phyloP scores from a whole-genome alignment of 495 filamentous ascomycete genomes.

The Penicillium fimorum region DNA sequence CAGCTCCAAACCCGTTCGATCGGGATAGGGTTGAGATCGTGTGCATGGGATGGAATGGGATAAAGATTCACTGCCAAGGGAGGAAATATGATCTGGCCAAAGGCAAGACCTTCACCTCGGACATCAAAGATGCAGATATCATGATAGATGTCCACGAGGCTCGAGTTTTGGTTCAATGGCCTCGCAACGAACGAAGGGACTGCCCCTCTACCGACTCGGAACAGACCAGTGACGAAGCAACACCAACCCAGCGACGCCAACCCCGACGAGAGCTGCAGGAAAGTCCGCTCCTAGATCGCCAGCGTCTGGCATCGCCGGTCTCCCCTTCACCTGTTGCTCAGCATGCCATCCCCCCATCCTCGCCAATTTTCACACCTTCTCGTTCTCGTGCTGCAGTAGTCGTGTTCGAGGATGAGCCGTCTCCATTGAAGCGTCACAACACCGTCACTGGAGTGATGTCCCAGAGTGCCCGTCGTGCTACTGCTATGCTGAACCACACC shows the following conservation, averaged over 20 bases:
- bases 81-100: slow-evolving; percentile 82
- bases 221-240: slow-evolving; percentile 65
- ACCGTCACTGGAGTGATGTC: slow-evolving; percentile 27
- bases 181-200: slow-evolving; percentile 58
- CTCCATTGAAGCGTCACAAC: slow-evolving; percentile 38
- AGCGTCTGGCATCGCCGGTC: slow-evolving; percentile 64
- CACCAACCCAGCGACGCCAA: slow-evolving; percentile 36
- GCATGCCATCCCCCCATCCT: slow-evolving; percentile 44
- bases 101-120: slow-evolving; percentile 85
- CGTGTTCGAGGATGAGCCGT: slow-evolving; percentile 60
- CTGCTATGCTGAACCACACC: slow-evolving; percentile 32
- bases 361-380: slow-evolving; percentile 39
- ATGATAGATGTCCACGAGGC: slow-evolving; percentile 96
- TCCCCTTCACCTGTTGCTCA: slow-evolving; percentile 68
- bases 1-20: slow-evolving; percentile 60
- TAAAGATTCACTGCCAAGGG: slow-evolving; percentile 89
- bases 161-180: slow-evolving; percentile 86
- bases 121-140: slow-evolving; percentile 85
- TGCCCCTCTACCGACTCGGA: slow-evolving; percentile 63
- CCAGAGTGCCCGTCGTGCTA: slow-evolving; percentile 28
- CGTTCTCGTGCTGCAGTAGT: slow-evolving; percentile 51
- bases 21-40: slow-evolving; percentile 75
- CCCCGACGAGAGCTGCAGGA: slow-evolving; percentile 40
- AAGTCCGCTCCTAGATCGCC: slow-evolving; percentile 65
- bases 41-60: slow-evolving; percentile 94